Conservation (phyloP, 306 rosid species). For the Crotalaria pallida region DNA sequence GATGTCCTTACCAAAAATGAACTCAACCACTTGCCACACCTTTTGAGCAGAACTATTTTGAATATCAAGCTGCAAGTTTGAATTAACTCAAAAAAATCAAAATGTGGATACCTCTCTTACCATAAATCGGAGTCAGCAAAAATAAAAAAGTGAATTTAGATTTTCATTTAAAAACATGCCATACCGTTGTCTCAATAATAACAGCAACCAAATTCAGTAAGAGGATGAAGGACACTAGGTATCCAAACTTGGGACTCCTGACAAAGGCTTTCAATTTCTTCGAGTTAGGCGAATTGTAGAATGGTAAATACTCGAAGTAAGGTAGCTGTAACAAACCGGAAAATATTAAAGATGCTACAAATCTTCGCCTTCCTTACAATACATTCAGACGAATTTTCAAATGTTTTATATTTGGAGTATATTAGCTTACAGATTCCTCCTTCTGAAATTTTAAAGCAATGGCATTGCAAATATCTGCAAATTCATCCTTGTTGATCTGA, state of each 20-base stretch:
- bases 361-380: constrained; percentile 7
- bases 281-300: constrained; percentile 52
- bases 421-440: constrained; percentile 70
- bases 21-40: constrained; percentile 82
- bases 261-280: constrained; percentile 66
- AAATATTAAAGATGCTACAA: constrained; percentile 24
- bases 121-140: constrained; percentile 6
- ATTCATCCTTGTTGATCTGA: constrained; percentile 83
- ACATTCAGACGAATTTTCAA: constrained; percentile 11
- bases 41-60: constrained; percentile 66
- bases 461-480: constrained; percentile 91
- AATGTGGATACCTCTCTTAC: neutral
- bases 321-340: constrained; percentile 62
- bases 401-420: constrained; percentile 3
- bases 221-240: constrained; percentile 74
- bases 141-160: neutral
- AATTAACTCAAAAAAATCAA: constrained; percentile 24
- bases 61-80: constrained; percentile 78
- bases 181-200: constrained; percentile 91
- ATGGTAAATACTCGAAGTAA: constrained; percentile 52
- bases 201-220: constrained; percentile 72
- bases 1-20: constrained; percentile 71
- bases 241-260: constrained; percentile 74
- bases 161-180: constrained; percentile 23
- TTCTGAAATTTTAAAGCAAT: constrained; percentile 77